Conservation (phyloP, 495 filamentous ascomycete genomes). For the Neurospora terricola region DNA sequence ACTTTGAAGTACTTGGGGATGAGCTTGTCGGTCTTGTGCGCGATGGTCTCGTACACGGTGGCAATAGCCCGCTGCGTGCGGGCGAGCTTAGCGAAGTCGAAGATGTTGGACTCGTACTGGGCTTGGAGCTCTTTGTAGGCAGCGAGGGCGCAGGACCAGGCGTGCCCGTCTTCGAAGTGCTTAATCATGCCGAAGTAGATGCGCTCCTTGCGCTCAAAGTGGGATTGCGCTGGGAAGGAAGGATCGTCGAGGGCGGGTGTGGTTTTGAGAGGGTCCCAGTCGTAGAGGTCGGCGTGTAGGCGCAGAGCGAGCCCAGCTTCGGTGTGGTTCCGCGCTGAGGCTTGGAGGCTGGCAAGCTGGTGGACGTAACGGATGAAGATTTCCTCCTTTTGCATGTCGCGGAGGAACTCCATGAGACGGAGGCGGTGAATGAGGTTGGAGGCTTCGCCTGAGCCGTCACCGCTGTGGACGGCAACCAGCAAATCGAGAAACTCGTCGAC, state of each 20-base stretch:
- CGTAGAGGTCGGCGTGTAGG: conserved; percentile 86
- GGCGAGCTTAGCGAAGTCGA: conserved; percentile 87
- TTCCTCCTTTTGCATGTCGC: conserved; percentile 94
- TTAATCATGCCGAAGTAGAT: conserved; percentile 93
- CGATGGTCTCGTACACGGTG: conserved; percentile 79
- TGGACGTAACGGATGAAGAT: conserved; percentile 97
- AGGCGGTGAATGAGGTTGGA: conserved; percentile 75
- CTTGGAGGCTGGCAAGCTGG: conserved; percentile 74
- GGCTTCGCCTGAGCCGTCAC: conserved; percentile 64
- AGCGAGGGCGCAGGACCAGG: conserved; percentile 83
- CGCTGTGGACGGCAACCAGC: conserved; percentile 82
- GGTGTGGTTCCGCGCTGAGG: conserved; percentile 63
- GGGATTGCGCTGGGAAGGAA: conserved; percentile 67
- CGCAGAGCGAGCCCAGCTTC: conserved; percentile 87
- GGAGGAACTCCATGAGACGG: conserved; percentile 89
- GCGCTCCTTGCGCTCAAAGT: conserved; percentile 87
- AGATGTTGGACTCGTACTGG: conserved; percentile 82
- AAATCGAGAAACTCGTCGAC: conserved; percentile 88
- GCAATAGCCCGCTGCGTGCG: conserved; percentile 86
- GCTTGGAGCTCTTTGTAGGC: conserved; percentile 83
- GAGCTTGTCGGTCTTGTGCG: conserved; percentile 58
- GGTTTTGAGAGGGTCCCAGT: conserved; percentile 70
- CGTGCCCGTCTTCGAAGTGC: conserved; percentile 83
- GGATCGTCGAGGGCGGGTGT: conserved; percentile 64
- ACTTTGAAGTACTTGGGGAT: conserved; percentile 88